Evolutionary conservation across 352 stramenopile species (phyloP).

Genomic region (Pythium volutum): DNA sequence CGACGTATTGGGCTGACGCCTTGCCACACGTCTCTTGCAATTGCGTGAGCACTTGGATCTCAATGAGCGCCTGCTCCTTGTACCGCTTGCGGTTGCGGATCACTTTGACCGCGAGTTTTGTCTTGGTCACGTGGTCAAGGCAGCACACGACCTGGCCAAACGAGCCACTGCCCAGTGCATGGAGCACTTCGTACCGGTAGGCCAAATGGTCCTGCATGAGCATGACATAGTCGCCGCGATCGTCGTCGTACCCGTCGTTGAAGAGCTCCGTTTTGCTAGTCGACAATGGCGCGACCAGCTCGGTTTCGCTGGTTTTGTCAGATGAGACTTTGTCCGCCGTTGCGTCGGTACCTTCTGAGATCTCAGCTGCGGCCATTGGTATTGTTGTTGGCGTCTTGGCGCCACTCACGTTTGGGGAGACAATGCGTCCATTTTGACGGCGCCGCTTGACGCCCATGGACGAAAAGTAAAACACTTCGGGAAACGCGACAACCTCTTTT

Average conservation of each 20-base stretch:
- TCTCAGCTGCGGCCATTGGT: no score
- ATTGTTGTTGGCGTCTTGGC: not conserved
- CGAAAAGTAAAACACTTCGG: conserved; percentile 42
- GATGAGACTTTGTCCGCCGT: not conserved
- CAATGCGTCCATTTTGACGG: conserved; percentile 6
- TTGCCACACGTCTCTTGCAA: conserved; percentile 28
- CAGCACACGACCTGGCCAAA: conserved; percentile 99
- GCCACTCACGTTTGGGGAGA: not conserved
- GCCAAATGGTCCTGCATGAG: conserved; percentile 91
- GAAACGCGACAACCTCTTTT: conserved; percentile 46
- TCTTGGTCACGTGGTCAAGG: conserved; percentile 74
- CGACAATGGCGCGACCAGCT: no score
- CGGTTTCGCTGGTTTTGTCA: not conserved
- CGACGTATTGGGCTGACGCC: conserved; percentile 30
- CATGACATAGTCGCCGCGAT: conserved; percentile 97
- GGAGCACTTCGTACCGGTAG: conserved; percentile 93
- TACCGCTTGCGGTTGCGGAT: conserved; percentile 98
- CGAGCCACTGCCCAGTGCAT: conserved; percentile 94
- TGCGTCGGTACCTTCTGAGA: not conserved
- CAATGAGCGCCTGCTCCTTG: conserved; percentile 92
- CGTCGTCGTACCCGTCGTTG: conserved; percentile 95
- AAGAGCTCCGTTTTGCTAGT: conserved; percentile 34
- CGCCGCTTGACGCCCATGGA: conserved; percentile 18
- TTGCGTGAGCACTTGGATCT: conserved; percentile 93
- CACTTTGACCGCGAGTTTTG: conserved; percentile 96